Evolutionary conservation across 257 asterid species (phyloP).

Genomic region (Scutellaria galericulata): DNA sequence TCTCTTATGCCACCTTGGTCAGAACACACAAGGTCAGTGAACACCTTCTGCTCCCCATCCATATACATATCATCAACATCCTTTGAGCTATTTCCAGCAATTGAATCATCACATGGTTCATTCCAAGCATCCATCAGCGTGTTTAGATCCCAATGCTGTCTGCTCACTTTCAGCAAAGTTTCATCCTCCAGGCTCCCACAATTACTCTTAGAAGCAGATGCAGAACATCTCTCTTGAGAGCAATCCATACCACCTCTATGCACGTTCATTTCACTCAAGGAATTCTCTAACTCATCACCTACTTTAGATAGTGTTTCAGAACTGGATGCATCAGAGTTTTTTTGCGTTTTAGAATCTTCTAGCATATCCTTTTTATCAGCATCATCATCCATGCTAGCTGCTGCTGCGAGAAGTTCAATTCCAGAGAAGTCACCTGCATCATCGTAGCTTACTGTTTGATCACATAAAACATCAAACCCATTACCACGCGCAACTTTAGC

Average conservation of each 20-base stretch:
- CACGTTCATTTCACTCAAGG: constrained; percentile 30
- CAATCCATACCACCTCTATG: constrained; percentile 35
- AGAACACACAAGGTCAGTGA: constrained; percentile 11
- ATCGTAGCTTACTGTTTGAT: constrained; percentile 35
- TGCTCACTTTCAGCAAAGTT: constrained; percentile 49
- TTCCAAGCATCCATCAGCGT: constrained; percentile 81
- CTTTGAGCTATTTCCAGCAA: constrained; percentile 32
- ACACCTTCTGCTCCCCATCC: constrained; percentile 35
- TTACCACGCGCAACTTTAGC: constrained; percentile 32
- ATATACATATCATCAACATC: constrained; percentile 32
- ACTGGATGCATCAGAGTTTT: constrained; percentile 39
- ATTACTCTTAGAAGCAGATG: constrained; percentile 37
- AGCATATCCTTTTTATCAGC: constrained; percentile 42
- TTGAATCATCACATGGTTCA: constrained; percentile 51
- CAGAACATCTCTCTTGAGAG: constrained; percentile 34
- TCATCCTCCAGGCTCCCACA: constrained; percentile 42
- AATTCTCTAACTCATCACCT: constrained; percentile 37
- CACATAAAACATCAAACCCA: constrained; percentile 35
- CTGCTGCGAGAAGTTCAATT: constrained; percentile 83
- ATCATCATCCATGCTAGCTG: constrained; percentile 64
- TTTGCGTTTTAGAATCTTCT: constrained; percentile 42
- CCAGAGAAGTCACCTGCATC: constrained; percentile 73
- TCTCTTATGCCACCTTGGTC: constrained; percentile 17
- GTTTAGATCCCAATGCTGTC: constrained; percentile 85
- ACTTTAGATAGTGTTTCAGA: constrained; percentile 33